phyloP scores from a whole-genome alignment of 345 rosid genomes.

The Raphanus sativus region DNA sequence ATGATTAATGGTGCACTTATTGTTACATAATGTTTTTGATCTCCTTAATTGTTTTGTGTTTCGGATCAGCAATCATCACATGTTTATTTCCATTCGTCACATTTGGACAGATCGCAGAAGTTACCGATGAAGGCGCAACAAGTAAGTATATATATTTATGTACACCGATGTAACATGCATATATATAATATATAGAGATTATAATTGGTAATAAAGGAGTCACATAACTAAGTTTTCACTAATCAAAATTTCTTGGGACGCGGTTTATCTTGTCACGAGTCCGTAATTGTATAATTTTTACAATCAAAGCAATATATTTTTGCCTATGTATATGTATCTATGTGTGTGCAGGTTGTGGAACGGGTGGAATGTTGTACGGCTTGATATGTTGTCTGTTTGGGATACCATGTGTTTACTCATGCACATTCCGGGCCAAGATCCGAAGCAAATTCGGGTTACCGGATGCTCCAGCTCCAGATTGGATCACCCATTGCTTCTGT shows the following conservation, averaged over 20 bases:
- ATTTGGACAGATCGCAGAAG: conserved; percentile 61
- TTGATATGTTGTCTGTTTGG: conserved; percentile 22
- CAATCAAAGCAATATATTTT: not conserved
- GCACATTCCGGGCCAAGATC: conserved; percentile 44
- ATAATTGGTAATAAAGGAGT: not conserved
- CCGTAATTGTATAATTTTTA: not conserved
- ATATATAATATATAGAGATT: not conserved
- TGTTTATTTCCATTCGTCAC: conserved; percentile 47
- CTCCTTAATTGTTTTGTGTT: not conserved
- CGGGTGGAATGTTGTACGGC: conserved; percentile 28
- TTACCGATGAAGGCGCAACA: conserved; percentile 49
- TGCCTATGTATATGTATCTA: not conserved
- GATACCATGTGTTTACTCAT: conserved; percentile 33
- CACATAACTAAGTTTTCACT: not conserved
- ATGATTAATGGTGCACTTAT: not conserved
- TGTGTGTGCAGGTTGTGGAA: conserved; percentile 29
- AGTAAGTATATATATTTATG: conserved; percentile 34
- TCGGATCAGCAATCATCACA: conserved; percentile 55
- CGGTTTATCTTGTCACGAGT: not conserved
- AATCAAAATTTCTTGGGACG: not conserved
- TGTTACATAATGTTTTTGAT: not conserved
- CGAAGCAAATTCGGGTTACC: conserved; percentile 45
- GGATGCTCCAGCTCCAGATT: conserved; percentile 54
- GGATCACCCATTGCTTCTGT: conserved; percentile 48
- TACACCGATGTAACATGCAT: not conserved